Evolutionary conservation across 495 filamentous ascomycete species (phyloP).

Genomic region (Lophiotrema nucula): DNA sequence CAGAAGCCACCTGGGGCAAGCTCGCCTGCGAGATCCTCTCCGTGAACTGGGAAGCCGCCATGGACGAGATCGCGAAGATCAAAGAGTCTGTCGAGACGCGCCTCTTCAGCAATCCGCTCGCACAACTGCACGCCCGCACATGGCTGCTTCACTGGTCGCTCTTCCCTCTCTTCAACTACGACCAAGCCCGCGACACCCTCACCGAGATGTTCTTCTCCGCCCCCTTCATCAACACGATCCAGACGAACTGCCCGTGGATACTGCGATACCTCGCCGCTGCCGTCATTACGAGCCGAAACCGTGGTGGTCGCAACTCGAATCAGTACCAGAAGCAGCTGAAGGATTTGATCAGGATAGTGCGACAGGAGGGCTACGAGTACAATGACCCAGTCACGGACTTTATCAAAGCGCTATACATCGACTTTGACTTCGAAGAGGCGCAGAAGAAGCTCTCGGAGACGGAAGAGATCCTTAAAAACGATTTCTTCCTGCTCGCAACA

Average conservation of each 20-base stretch:
- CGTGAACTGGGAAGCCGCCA: constrained; percentile 89
- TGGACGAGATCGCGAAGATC: constrained; percentile 92
- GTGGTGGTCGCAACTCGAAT: constrained; percentile 69
- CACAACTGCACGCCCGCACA: constrained; percentile 88
- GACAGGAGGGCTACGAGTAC: constrained; percentile 97
- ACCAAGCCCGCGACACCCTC: constrained; percentile 81
- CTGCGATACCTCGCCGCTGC: constrained; percentile 91
- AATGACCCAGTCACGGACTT: constrained; percentile 93
- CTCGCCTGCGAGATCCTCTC: constrained; percentile 89
- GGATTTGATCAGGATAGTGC: constrained; percentile 88
- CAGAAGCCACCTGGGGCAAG: constrained; percentile 94
- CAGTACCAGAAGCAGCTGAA: constrained; percentile 97
- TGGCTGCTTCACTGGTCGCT: constrained; percentile 98
- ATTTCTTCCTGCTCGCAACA: constrained; percentile 89
- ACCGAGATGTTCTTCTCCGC: constrained; percentile 96
- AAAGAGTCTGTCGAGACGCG: constrained; percentile 86
- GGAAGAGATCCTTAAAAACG: constrained; percentile 84
- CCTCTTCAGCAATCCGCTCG: constrained; percentile 92
- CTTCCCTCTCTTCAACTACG: constrained; percentile 98
- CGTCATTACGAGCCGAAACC: constrained; percentile 90
- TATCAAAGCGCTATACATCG: constrained; percentile 91
- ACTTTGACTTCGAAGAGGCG: constrained; percentile 98
- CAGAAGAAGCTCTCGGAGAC: constrained; percentile 88
- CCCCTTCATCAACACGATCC: constrained; percentile 97
- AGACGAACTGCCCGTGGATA: constrained; percentile 96